A percentile compares a stretch with the other conserved stretches of the same genome.
These are phyloP conservation scores for Austroboletus festivus DNA, from an alignment of 768 basidiomycete genomes.

Conservation along the genomic window DNA sequence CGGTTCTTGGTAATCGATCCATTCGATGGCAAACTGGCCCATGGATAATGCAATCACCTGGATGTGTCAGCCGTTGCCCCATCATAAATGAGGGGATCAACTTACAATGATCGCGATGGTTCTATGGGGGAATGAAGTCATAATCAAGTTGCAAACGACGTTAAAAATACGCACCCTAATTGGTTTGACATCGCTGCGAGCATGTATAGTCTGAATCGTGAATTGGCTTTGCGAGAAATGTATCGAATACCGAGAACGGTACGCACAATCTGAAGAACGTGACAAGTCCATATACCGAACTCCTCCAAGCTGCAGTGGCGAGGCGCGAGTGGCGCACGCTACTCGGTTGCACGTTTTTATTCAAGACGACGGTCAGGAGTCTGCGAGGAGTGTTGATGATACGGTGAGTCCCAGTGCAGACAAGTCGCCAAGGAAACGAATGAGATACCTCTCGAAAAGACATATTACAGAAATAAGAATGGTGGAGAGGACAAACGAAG, in stretches of 20 bases:
- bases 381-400: constrained; percentile 35
- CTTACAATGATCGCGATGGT: constrained; percentile 25
- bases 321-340: constrained; percentile 40
- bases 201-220: constrained; percentile 57
- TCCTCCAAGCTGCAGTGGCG: constrained; percentile 49
- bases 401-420: neutral
- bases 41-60: constrained; percentile 56
- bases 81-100: neutral
- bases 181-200: constrained; percentile 70
- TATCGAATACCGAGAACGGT: neutral
- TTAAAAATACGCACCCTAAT: constrained; percentile 48
- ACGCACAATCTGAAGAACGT: constrained; percentile 62
- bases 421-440: neutral
- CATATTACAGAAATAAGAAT: constrained; percentile 48
- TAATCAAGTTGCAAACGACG: neutral
- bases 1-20: constrained; percentile 20
- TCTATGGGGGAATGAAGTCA: constrained; percentile 21
- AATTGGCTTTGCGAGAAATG: neutral
- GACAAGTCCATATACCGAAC: constrained; percentile 53
- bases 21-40: constrained; percentile 57
- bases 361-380: constrained; percentile 46
- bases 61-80: neutral
- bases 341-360: constrained; percentile 48
- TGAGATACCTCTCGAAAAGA: constrained; percentile 53
- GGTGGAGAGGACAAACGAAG: constrained; percentile 46